A percentile compares a stretch with the other conserved stretches of the same genome.
Evolutionary conservation across 768 basidiomycete species (phyloP).

Genomic region (Trametes sanguinea): DNA sequence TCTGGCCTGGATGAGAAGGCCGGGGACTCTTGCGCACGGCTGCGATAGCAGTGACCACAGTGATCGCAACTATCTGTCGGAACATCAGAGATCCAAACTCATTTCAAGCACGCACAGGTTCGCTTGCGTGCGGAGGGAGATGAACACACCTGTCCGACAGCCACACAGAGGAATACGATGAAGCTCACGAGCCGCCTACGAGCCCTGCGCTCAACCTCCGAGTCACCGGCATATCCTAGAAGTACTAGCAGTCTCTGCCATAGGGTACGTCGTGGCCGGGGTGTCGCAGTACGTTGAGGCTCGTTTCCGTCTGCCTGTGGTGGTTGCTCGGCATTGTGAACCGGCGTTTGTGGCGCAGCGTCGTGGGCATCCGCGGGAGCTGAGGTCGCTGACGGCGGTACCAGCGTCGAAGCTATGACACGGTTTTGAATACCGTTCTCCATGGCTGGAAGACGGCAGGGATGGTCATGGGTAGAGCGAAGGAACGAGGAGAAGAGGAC

Average conservation of each 20-base stretch:
- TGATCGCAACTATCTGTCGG: conserved; percentile 5
- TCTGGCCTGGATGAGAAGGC: conserved; percentile 2
- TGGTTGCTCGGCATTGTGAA: background rate
- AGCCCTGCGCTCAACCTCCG: conserved; percentile 4
- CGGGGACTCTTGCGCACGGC: conserved; percentile 5
- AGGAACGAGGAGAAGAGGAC: background rate
- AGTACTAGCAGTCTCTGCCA: background rate
- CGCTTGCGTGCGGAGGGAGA: background rate
- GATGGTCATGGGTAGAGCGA: conserved; percentile 3
- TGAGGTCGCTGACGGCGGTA: background rate
- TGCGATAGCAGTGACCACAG: background rate
- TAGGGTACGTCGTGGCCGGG: background rate
- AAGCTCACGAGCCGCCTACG: conserved; percentile 7
- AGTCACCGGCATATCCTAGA: background rate
- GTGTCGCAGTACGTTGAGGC: background rate
- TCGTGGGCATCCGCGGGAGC: background rate
- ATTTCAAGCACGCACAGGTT: background rate
- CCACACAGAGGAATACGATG: background rate
- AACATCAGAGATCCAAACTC: background rate
- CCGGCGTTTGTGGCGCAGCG: background rate
- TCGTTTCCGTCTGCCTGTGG: background rate
- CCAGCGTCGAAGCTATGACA: background rate
- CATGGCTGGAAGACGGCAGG: background rate
- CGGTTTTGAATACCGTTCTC: background rate
- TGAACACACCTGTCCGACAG: background rate